Base-by-base conservation (phyloP, 805 yeast species). In the Komagataella phaffii region DNA sequence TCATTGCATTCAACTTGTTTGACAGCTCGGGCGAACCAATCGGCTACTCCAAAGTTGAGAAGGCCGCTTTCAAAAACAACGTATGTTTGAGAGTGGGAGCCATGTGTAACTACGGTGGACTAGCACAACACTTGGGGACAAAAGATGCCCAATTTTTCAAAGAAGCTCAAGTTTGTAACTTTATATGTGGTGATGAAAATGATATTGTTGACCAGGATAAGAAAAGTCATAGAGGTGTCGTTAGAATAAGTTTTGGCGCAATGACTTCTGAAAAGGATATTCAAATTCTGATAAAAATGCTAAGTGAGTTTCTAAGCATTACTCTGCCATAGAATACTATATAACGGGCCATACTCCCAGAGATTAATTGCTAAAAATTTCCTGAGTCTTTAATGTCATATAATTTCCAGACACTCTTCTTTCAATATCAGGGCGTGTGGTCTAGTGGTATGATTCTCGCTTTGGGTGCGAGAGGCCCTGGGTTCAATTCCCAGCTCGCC, bases 381-480 rank as follows among this genome's bases (percentile, higher is more conserved):
- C 23, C 6, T 21, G 6, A 21, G 6, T 17, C 4, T 30, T 8
- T 30, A 30, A 30, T 30, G 40, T 30, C 5, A 30, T 30, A 14
- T 3, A 8, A 14, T 14, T 10, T 8, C 40, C 10, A 2, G 3
- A 44, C 8, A 19, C 46, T 17, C 8, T 2, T 2, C 17, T 17
- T 45, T 7, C 6, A 21, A 45, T 45, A 45, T 19, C 24, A 18
- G 53, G 53, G 53, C 50, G 53, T 48, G 44, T 73, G 75, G 77
- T 73, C 77, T 73, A 73, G 76, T 72, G 76, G 77, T 72, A 73
- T 73, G 76, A 73, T 72, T 72, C 76, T 72, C 74, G 77, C 76
- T 72, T 72, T 70, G 77, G 77, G 77, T 62, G 75, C 72, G 73
- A 70, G 75, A 71, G 75, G 76, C 70, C 75, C 76, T 69, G 76